Conservation (phyloP, 306 rosid genomes). For the Styphnolobium japonicum region DNA sequence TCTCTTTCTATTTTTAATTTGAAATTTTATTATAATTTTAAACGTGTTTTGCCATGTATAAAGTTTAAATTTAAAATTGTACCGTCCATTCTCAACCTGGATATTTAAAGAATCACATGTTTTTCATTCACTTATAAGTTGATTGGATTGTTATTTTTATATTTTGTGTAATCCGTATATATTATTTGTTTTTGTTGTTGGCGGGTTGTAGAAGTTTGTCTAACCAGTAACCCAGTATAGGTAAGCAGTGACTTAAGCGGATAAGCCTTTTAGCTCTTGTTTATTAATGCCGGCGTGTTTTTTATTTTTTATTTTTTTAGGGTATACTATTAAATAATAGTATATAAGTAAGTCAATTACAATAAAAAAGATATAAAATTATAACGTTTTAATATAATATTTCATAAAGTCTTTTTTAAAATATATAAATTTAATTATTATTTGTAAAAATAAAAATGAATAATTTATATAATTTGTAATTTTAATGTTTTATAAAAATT, state of each 20-base stretch:
- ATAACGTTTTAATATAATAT: too few relatives aligned
- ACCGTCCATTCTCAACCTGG: background rate
- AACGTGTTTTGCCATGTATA: conserved; percentile 5
- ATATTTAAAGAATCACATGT: background rate
- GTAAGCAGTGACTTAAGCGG: conserved; percentile 47
- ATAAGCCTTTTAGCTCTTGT: background rate
- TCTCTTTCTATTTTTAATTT: background rate
- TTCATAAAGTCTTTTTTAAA: too few relatives aligned
- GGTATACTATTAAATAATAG: too few relatives aligned
- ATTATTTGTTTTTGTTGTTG: background rate
- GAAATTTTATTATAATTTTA: background rate
- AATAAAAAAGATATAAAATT: too few relatives aligned
- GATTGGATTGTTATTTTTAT: background rate
- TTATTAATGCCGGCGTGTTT: background rate
- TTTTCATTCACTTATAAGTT: conserved; percentile 10
- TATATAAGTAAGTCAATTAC: too few relatives aligned
- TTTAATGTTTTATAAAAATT: too few relatives aligned
- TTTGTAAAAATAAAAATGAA: too few relatives aligned
- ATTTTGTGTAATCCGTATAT: background rate
- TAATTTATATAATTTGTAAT: too few relatives aligned
- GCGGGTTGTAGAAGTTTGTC: background rate
- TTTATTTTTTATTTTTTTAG: background rate
- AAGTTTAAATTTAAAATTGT: background rate
- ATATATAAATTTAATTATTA: too few relatives aligned
- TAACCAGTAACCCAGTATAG: background rate